Base-by-base conservation (phyloP, 352 stramenopile genomes). In the Phytophthora pluvialis region DNA sequence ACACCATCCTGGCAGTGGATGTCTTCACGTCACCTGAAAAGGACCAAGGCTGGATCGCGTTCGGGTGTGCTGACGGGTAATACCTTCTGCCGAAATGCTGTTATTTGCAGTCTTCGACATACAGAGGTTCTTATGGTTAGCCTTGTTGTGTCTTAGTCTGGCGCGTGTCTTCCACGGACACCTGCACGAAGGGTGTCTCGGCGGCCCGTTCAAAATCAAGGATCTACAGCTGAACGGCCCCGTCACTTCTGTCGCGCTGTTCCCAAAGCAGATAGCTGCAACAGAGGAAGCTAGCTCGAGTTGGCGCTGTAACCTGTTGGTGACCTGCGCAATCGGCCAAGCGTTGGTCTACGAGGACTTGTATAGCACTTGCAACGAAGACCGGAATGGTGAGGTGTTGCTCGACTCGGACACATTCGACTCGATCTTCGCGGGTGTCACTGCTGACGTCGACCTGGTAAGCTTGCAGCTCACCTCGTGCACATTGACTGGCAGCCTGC, bases 11-110 rank as follows among this genome's bases (percentile, higher is more conserved):
- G 32, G 64, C 76, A 4, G 75, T 89, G 10, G 75, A 91, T 59
- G 55, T 64, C 28, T 62, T 86, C 16, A 49, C 52, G 12, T 32
- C 72, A 0, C 44, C 55, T 9, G 46, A 60, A 9, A 64, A 56
- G 16, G 68, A 80, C 12, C 51, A 72, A 26, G 80, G 73, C 12
- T 86, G 70, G 70, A 53, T 89, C 39, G 79, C 70, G 9, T 85
- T 93, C 45, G 85, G 85, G 10, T 93, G 85, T 67, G 75, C 85
- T 29, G 82, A 93, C 49, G 85, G 82, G 81, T 90, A 72, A 35
- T 32, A n/a, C 13, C 7, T 33, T 59, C 13, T 31, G 15, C 7
- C 4, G 42, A 54, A 21, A 21, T 4, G 7, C 11, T 51, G 32
- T 13, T 16, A 29, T 15, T 49, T 48, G 21, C 21, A 33, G 4